Conservation (phyloP, 164 flowering plant genomes). For the Akebia trifoliata region DNA sequence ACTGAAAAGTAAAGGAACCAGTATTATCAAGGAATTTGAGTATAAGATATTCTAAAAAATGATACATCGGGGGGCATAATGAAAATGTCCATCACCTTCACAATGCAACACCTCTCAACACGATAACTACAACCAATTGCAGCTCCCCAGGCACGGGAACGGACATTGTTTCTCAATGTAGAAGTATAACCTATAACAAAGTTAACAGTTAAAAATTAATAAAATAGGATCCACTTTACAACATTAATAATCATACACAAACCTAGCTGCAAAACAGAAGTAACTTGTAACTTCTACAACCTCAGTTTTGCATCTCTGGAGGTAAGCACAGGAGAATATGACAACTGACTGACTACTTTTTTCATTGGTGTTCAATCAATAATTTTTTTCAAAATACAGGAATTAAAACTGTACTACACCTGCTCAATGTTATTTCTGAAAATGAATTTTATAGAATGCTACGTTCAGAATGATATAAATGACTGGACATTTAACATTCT, state of each 20-base stretch:
- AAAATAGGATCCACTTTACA: neutral
- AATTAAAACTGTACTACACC: too few species aligned
- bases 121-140: constrained; percentile 95
- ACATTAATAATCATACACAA: neutral
- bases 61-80: neutral
- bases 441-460: too few species aligned
- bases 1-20: neutral
- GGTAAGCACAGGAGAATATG: too few species aligned
- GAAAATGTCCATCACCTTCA: constrained; percentile 29
- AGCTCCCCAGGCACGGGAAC: constrained; percentile 99
- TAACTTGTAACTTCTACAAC: too few species aligned
- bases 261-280: neutral
- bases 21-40: neutral
- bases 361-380: too few species aligned
- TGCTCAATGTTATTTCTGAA: too few species aligned
- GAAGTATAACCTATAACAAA: constrained; percentile 66
- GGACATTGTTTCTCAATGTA: constrained; percentile 88
- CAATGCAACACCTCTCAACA: constrained; percentile 85
- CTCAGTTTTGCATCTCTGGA: too few species aligned
- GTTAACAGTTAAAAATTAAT: neutral
- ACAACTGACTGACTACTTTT: too few species aligned
- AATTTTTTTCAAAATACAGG: too few species aligned
- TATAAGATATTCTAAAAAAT: neutral
- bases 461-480: too few species aligned
- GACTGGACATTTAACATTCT: too few species aligned